Percentiles rank a stretch among this genome's conserved stretches.
phyloP scores from a whole-genome alignment of 345 rosid genomes.

The Isatis tinctoria region DNA sequence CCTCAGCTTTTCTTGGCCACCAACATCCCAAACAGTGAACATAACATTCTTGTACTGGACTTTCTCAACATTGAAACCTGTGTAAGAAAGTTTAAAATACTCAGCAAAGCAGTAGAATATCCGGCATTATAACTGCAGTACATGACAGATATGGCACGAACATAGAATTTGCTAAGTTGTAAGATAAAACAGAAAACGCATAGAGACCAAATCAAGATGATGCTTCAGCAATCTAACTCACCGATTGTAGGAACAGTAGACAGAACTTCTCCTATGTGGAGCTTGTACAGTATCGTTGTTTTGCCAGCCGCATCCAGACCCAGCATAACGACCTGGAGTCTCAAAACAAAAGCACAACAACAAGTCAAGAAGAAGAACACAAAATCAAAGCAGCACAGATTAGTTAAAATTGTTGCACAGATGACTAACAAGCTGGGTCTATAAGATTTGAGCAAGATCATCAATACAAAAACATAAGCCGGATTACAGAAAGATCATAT shows the following conservation, averaged over 20 bases:
- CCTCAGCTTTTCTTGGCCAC: conserved; percentile 97
- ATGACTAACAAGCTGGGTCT: neutral
- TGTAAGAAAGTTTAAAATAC: conserved; percentile 25
- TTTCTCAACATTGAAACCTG: conserved; percentile 99
- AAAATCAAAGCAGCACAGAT: neutral
- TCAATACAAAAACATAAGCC: neutral
- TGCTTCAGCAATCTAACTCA: conserved; percentile 26
- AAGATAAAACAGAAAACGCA: neutral
- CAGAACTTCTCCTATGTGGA: conserved; percentile 94
- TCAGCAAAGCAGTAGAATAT: neutral
- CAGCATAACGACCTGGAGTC: conserved; percentile 87
- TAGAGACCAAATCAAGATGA: neutral
- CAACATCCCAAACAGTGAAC: conserved; percentile 99
- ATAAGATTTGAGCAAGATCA: neutral
- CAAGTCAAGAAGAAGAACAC: neutral
- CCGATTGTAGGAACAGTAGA: conserved; percentile 98
- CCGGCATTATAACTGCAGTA: neutral
- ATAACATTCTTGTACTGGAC: conserved; percentile 98
- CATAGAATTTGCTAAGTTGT: neutral
- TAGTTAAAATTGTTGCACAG: neutral
- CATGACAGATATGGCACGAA: neutral
- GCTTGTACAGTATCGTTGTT: conserved; percentile 93
- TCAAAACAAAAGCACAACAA: conserved; percentile 22
- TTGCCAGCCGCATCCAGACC: conserved; percentile 98
- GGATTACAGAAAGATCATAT: neutral